These are phyloP conservation scores for Aureobasidium sp. DNA, from an alignment of 2,329 filamentous ascomycete species.

Conservation along the genomic window DNA sequence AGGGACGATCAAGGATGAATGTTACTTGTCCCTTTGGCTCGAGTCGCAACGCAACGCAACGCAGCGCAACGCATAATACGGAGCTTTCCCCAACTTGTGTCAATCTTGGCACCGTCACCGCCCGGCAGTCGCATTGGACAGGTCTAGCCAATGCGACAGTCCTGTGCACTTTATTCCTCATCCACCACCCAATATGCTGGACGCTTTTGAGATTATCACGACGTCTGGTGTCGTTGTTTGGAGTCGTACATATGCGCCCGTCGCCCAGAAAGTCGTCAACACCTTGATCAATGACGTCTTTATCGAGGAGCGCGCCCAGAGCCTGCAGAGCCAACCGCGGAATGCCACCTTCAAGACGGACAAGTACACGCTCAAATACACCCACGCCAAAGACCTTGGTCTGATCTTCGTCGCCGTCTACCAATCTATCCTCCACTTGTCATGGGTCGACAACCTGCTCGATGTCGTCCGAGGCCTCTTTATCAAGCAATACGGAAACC, in stretches of 20 bases:
- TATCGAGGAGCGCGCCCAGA: conserved; percentile 79
- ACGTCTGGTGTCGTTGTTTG: conserved; percentile 95
- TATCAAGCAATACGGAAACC: conserved; percentile 78
- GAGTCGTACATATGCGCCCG: conserved; percentile 77
- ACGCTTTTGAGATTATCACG: conserved; percentile 93
- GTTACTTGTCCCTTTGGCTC: not conserved
- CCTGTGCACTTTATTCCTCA: not conserved
- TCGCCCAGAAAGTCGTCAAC: conserved; percentile 81
- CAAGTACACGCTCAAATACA: conserved; percentile 93
- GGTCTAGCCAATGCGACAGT: not conserved
- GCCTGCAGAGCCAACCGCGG: conserved; percentile 45
- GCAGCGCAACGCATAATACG: not conserved
- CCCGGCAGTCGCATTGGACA: not conserved
- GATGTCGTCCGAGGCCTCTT: conserved; percentile 94
- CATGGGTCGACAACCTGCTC: conserved; percentile 94
- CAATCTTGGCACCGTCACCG: not conserved
- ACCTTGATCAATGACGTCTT: conserved; percentile 94
- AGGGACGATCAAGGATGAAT: not conserved
- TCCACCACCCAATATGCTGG: conserved; percentile 59
- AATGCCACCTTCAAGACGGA: conserved; percentile 81
- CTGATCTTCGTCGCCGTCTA: conserved; percentile 98
- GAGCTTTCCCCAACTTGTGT: not conserved
- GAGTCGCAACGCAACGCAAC: not conserved
- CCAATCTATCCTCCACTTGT: conserved; percentile 86
- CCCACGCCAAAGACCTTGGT: conserved; percentile 82